Conservation (phyloP, 2,329 filamentous ascomycete species). For the Claviceps quebecensis region DNA sequence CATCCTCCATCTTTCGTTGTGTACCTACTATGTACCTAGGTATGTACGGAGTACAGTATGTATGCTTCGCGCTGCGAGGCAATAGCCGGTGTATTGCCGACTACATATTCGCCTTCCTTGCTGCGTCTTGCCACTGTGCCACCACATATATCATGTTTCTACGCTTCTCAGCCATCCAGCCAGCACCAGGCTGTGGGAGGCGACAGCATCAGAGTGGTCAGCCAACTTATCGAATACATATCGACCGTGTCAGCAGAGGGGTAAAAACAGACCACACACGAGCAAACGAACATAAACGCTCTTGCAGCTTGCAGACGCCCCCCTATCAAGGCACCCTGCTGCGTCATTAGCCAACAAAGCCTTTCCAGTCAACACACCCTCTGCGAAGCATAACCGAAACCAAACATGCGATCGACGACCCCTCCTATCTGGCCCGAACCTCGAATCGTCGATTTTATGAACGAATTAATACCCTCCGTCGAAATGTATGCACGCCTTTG, state of each 20-base stretch:
- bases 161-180: not conserved
- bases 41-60: too few relatives aligned
- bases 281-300: too few relatives aligned
- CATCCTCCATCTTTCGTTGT: too few relatives aligned
- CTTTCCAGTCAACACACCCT: too few relatives aligned
- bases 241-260: not conserved
- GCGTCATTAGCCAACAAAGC: too few relatives aligned
- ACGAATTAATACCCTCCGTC: not conserved
- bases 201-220: not conserved
- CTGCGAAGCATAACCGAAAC: not conserved
- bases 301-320: too few relatives aligned
- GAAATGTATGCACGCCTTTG: not conserved
- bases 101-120: not conserved
- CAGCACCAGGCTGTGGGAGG: not conserved
- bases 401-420: not conserved
- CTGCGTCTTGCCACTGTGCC: not conserved
- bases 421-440: not conserved
- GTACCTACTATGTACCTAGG: too few relatives aligned
- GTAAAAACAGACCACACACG: not conserved
- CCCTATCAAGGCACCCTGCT: too few relatives aligned
- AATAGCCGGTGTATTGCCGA: not conserved
- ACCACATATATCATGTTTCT: not conserved
- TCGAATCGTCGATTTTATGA: not conserved
- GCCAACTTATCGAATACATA: not conserved
- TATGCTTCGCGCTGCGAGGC: not conserved